Conservation (phyloP, 1,139 yeast species). For the Candida smagusa region DNA sequence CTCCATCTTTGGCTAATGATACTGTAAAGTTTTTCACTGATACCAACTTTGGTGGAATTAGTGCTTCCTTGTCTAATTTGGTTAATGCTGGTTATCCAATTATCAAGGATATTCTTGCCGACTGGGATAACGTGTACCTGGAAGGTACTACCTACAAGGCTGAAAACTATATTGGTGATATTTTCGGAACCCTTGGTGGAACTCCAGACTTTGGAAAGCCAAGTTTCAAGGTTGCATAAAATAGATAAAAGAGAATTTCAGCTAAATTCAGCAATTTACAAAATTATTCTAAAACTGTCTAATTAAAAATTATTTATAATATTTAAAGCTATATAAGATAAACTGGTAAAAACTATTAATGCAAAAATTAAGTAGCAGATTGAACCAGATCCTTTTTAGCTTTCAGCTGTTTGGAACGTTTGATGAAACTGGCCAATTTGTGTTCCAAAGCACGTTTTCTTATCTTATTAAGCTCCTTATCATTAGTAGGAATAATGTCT, state of each 20-base stretch:
- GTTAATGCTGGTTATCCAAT: slow-evolving; percentile 55
- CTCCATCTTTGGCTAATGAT: slow-evolving; percentile 40
- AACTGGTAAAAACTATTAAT: no score
- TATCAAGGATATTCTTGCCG: slow-evolving; percentile 47
- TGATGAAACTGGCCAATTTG: slow-evolving; percentile 79
- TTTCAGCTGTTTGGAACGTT: slow-evolving; percentile 51
- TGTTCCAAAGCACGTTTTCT: slow-evolving; percentile 78
- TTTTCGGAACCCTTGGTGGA: slow-evolving; percentile 49
- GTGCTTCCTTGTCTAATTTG: slow-evolving; percentile 50
- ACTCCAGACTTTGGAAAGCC: slow-evolving; percentile 15
- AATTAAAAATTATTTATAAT: no score
- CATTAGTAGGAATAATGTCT: slow-evolving; percentile 75
- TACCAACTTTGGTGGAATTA: slow-evolving; percentile 50
- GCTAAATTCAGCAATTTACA: no score
- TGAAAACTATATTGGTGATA: slow-evolving; percentile 59
- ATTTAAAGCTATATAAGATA: no score
- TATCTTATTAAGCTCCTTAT: slow-evolving; percentile 78
- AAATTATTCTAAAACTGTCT: no score
- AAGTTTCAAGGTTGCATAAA: slow-evolving; percentile 8
- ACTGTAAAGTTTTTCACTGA: slow-evolving; percentile 51
- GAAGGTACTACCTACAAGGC: slow-evolving; percentile 31
- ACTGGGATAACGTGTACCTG: slow-evolving; percentile 50
- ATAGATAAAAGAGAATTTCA: no score
- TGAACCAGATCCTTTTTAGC: slow-evolving; percentile 42
- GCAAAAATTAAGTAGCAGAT: slow-evolving; percentile 40